These are phyloP conservation scores for Fusarium sp. DNA, from an alignment of 2,329 filamentous ascomycete genomes.

Conservation along the genomic window DNA sequence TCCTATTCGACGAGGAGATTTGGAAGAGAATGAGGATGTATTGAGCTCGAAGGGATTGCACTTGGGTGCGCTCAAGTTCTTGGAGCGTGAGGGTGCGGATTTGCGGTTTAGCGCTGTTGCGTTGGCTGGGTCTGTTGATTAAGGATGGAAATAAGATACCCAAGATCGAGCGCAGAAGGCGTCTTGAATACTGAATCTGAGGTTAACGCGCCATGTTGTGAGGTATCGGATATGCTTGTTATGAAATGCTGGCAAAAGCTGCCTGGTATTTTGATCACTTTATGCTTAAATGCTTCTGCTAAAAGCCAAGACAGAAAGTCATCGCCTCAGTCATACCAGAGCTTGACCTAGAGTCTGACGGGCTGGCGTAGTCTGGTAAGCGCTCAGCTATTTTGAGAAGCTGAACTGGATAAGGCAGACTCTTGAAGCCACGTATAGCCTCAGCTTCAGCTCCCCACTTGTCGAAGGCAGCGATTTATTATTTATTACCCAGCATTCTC, in stretches of 20 bases:
- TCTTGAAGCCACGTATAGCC: constrained; percentile 41
- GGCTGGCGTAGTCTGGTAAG: constrained; percentile 6
- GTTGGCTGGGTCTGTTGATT: constrained; percentile 67
- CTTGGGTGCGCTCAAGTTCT: constrained; percentile 74
- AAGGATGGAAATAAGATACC: constrained; percentile 37
- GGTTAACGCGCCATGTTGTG: background rate
- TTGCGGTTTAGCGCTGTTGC: constrained; percentile 73
- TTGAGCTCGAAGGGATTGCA: constrained; percentile 82
- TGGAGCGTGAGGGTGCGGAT: constrained; percentile 70
- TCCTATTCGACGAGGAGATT: constrained; percentile 68
- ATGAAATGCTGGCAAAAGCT: background rate
- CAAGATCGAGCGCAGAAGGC: background rate
- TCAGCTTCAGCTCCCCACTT: constrained; percentile 46
- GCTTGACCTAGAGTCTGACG: constrained; percentile 4
- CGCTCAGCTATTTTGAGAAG: constrained; percentile 6
- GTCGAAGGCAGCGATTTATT: constrained; percentile 40
- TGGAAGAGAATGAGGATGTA: constrained; percentile 77
- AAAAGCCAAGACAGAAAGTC: background rate
- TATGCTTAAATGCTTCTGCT: background rate
- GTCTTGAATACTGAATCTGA: background rate
- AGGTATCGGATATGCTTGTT: background rate
- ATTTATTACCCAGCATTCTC: constrained; percentile 16
- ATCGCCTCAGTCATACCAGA: background rate
- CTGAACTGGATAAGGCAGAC: constrained; percentile 28
- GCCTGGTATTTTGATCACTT: background rate